Evolutionary conservation across 805 yeast genomes (phyloP).

Genomic region (Vanderwaltozyma polyspora): DNA sequence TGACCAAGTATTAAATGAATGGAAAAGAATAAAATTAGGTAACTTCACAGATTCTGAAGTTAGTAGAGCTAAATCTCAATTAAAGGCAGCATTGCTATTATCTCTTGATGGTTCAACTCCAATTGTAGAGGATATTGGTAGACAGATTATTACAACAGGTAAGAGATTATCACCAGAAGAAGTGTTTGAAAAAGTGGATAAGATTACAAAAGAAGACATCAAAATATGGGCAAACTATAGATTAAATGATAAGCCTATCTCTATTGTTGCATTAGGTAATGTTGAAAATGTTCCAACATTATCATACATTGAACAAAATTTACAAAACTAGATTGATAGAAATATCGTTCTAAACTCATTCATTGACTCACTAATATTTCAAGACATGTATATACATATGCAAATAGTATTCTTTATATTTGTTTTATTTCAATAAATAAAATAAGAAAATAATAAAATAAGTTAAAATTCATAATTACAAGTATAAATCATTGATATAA

Average conservation of each 20-base stretch:
- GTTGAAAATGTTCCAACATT: conserved; percentile 61
- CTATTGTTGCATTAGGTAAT: conserved; percentile 87
- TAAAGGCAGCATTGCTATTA: conserved; percentile 81
- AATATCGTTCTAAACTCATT: too few species aligned
- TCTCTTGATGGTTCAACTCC: conserved; percentile 93
- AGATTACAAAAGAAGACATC: conserved; percentile 68
- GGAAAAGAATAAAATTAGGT: conserved; percentile 80
- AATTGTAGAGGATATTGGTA: conserved; percentile 93
- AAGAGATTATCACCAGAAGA: conserved; percentile 37
- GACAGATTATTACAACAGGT: conserved; percentile 94
- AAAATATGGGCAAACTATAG: conserved; percentile 81
- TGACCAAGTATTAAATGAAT: conserved; percentile 70
- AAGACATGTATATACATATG: background rate
- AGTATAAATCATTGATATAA: too few species aligned
- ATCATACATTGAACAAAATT: conserved; percentile 39
- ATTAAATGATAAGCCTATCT: conserved; percentile 66
- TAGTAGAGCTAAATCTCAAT: conserved; percentile 86
- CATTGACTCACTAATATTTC: too few species aligned
- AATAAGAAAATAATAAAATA: too few species aligned
- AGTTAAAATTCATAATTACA: too few species aligned
- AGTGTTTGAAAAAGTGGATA: conserved; percentile 53
- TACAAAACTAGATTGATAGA: conserved; percentile 7
- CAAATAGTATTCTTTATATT: background rate
- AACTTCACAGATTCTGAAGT: conserved; percentile 72
- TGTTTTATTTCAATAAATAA: too few species aligned